Evolutionary conservation across 306 rosid genomes (phyloP), one percentile per base, ranked within the genome.

Genomic region (Albizia julibrissin): DNA sequence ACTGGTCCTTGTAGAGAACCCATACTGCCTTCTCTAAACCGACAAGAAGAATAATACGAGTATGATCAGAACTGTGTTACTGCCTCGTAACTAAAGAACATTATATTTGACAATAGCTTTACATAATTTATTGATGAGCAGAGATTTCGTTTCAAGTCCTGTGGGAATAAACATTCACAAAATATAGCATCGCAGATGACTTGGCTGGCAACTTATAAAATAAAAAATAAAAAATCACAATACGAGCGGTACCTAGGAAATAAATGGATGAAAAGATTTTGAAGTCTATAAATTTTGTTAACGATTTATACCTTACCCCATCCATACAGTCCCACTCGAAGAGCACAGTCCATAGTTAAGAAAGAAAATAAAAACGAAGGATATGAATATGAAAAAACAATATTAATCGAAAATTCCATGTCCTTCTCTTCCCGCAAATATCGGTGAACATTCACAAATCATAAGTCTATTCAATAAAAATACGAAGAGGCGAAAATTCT

Each of bases 1-100:
- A 91, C 97, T 54, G 96, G 99, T 85, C 98, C 98, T 87, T 89
- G 96, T 84, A 95, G 71, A 82, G 92, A 87, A 86, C 44, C 91
- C 99, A 95, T 95, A 46, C 31, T 80, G 58, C 75, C 79, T 81
- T 56, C 87, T 90, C 89, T 77, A 76, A 85, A 72, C 78, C 88
- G 75, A 77, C 81, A 43, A 43, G n/a, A 43, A 43, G 19, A 34
- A 14, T 37, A 37, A 5, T 37, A 37, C 40, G 40, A 26, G 31
- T 54, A 46, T 40, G 16, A 75, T 29, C 69, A 58, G 54, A 21
- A 39, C 40, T n/a, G 14, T 24, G 54, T 24, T 31, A 49, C 54
- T 67, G 49, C 73, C 47, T 65, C 7, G 47, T 12, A 77, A 77
- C 31, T 46, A 65, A 29, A n/a, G 58, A 40, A 77, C 61, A 18